Evolutionary conservation across 371 early-diverging fungal genomes (phyloP).

Genomic region (Mortierella sp.): DNA sequence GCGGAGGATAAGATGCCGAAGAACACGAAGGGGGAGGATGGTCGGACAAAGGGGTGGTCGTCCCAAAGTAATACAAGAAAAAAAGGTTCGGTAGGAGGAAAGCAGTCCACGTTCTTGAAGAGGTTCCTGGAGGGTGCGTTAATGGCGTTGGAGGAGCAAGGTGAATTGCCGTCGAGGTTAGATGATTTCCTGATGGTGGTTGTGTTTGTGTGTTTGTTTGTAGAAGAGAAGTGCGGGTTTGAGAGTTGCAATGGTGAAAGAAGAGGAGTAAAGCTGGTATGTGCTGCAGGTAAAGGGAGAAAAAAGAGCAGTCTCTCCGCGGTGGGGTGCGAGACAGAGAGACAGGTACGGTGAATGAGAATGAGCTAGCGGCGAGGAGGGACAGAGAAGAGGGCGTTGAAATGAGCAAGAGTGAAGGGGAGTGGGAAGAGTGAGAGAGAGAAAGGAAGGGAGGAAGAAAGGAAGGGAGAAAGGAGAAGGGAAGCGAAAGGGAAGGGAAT

Average conservation of each 20-base stretch:
- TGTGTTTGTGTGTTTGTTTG: neutral
- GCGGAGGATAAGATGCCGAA: conserved; percentile 8
- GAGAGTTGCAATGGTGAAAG: neutral
- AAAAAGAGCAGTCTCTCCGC: conserved; percentile 22
- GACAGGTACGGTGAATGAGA: conserved; percentile 1
- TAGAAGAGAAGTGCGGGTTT: neutral
- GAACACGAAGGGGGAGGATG: neutral
- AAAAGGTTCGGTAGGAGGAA: neutral
- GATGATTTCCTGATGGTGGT: neutral
- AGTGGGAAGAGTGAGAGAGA: neutral
- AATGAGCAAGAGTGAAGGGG: neutral
- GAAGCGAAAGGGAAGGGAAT: neutral
- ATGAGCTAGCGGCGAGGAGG: conserved; percentile 17
- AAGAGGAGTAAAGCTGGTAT: neutral
- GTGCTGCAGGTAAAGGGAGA: neutral
- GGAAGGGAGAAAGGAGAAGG: neutral
- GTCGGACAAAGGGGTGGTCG: conserved; percentile 8
- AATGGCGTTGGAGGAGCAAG: neutral
- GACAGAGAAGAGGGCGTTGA: neutral
- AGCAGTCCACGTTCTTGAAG: neutral
- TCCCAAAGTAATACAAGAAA: conserved; percentile 10
- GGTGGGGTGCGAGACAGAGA: neutral
- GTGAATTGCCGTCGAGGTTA: neutral
- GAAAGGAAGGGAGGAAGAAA: neutral
- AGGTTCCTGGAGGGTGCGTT: neutral